Percentiles rank a stretch among this genome's conserved stretches.
These are phyloP conservation scores for Vigna angularis DNA, from an alignment of 306 rosid species.

Conservation along the genomic window DNA sequence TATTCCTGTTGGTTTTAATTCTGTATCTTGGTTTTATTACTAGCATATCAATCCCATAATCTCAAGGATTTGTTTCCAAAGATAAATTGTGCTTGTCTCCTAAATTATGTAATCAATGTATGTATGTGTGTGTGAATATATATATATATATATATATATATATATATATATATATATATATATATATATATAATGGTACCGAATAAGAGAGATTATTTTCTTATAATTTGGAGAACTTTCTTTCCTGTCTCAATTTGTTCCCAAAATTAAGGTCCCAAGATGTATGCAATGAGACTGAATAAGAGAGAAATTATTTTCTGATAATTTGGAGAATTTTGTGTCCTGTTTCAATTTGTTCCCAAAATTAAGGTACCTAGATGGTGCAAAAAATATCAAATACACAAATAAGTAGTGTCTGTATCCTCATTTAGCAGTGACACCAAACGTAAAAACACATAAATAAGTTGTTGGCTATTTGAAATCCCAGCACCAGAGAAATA, in stretches of 20 bases:
- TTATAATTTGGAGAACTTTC: not conserved
- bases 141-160: too few species aligned
- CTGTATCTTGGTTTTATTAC: too few species aligned
- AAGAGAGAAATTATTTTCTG: too few species aligned
- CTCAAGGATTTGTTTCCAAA: too few species aligned
- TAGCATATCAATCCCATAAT: too few species aligned
- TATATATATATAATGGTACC: too few species aligned
- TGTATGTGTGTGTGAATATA: too few species aligned
- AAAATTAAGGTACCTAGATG: not conserved
- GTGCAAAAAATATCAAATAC: slow-evolving; percentile 13
- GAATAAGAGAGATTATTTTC: too few species aligned
- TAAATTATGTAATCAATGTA: too few species aligned
- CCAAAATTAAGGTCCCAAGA: not conserved
- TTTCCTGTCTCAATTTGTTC: slow-evolving; percentile 7
- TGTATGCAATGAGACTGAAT: not conserved
- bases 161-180: too few species aligned
- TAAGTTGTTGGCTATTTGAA: slow-evolving; percentile 15
- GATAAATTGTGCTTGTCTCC: too few species aligned
- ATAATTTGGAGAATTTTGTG: not conserved
- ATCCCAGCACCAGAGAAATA: slow-evolving; percentile 13
- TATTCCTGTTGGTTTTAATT: too few species aligned
- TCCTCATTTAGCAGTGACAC: slow-evolving; percentile 14
- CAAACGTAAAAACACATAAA: slow-evolving; percentile 31
- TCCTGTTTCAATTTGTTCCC: slow-evolving; percentile 9
- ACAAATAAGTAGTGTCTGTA: not conserved